Percentiles rank a stretch among this genome's conserved stretches.
These are phyloP conservation scores for Aspergillus cristatus DNA, from an alignment of 495 filamentous ascomycete genomes.

Conservation along the genomic window DNA sequence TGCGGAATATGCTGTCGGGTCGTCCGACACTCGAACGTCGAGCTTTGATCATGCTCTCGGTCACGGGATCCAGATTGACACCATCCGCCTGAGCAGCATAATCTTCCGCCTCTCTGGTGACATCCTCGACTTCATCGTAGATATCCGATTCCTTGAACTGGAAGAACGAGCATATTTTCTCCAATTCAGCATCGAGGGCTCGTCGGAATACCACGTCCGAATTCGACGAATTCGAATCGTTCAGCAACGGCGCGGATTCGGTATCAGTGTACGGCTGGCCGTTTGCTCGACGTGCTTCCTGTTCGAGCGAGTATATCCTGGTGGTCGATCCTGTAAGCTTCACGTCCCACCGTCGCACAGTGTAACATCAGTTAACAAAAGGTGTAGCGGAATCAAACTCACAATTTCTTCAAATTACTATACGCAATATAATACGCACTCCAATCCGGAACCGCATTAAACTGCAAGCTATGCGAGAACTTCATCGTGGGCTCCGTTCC, in stretches of 20 bases:
- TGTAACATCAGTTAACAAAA: not conserved
- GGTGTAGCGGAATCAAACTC: too few species aligned
- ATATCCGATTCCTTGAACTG: constrained; percentile 79
- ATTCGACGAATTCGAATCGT: constrained; percentile 39
- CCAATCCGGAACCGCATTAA: constrained; percentile 99
- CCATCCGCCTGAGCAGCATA: constrained; percentile 57
- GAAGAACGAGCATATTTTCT: constrained; percentile 90
- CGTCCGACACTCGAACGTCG: constrained; percentile 31
- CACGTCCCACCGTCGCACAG: constrained; percentile 6
- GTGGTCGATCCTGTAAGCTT: constrained; percentile 4
- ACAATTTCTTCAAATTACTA: constrained; percentile 98
- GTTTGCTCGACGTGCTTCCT: constrained; percentile 50
- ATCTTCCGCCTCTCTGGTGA: constrained; percentile 64
- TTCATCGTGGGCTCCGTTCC: constrained; percentile 74
- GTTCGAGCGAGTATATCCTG: constrained; percentile 92
- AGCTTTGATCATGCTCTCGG: constrained; percentile 36
- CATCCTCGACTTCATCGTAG: constrained; percentile 64
- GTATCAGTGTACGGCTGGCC: constrained; percentile 47
- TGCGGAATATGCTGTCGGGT: constrained; percentile 36
- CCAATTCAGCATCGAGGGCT: constrained; percentile 79
- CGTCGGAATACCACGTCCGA: constrained; percentile 70
- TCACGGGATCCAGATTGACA: constrained; percentile 45
- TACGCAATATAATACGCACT: constrained; percentile 96
- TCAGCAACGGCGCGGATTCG: constrained; percentile 77
- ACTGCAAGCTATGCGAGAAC: constrained; percentile 99